Evolutionary conservation across 192 early-diverging fungal genomes (phyloP), one percentile per base, ranked within the genome.

Genomic region (Backusella westeae): DNA sequence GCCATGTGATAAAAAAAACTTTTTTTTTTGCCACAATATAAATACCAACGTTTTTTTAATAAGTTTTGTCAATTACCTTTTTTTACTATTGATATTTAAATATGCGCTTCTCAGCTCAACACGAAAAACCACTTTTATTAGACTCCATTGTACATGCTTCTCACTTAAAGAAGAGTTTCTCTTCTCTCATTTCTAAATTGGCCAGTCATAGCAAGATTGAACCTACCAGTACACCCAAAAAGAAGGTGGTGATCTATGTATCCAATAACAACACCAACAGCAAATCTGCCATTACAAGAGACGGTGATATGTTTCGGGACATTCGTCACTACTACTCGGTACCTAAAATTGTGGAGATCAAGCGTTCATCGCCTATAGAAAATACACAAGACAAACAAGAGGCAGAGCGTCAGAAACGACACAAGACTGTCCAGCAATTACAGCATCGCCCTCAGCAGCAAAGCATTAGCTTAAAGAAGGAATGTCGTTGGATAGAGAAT

Each of bases 401-500:
- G 36, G 29, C 14, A 49, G 70, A 71, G 12, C n/a, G 70, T 17
- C 67, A 68, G 67, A 68, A 35, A 17, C 42, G 70, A 32, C 70
- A 71, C 44, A 71, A 71, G 42, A 71, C 44, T 49, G 44, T 71
- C 23, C 42, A 49, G 26, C 5, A 46, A 49, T 49, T 49, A n/a
- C 46, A 49, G 19, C 46, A 71, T 34, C 42, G 32, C 34, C 44
- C 42, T 10, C 35, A 36, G 17, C 29, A 34, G 17, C 26, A 71
- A n/a, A 17, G 23, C 0, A 17, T 3, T 9, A 23, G 26, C 46
- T 14, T 12, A 46, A 29, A n/a, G 6, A 41, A 71, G 35, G 23
- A 71, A 29, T 35, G 67, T n/a, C 70, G 29, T 17, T 71, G 70
- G 70, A 71, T 71, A 71, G 70, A 71, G 41, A 41, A 49, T 32